A percentile compares a stretch with the other conserved stretches of the same genome.
Evolutionary conservation across 2,329 filamentous ascomycete species (phyloP).

Genomic region (Trichoderma atrobrunneum): DNA sequence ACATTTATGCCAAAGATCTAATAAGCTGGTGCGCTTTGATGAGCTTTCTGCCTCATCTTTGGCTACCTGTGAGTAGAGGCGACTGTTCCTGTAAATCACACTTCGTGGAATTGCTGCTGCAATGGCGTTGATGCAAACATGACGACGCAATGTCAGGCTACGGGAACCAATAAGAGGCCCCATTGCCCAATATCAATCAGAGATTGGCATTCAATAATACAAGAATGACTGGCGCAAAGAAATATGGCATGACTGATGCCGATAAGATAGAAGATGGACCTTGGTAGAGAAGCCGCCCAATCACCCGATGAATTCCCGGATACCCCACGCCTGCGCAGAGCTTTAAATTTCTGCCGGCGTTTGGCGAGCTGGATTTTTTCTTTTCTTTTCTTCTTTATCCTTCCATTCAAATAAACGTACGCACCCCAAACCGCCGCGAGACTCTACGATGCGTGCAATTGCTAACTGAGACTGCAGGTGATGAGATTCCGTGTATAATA

Average conservation of each 20-base stretch:
- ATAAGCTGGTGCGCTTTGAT: slow-evolving; percentile 26
- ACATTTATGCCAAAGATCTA: slow-evolving; percentile 34
- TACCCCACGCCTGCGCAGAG: slow-evolving; percentile 26
- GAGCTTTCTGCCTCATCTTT: slow-evolving; percentile 1
- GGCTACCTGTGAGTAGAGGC: not conserved
- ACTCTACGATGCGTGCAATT: not conserved
- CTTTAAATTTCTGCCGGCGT: slow-evolving; percentile 38
- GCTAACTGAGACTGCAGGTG: slow-evolving; percentile 63
- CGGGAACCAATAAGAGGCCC: slow-evolving; percentile 28
- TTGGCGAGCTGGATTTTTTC: slow-evolving; percentile 28
- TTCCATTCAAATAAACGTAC: slow-evolving; percentile 99
- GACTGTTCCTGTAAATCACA: slow-evolving; percentile 20
- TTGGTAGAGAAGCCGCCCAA: not conserved
- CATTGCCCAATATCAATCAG: slow-evolving; percentile 21
- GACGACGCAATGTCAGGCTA: slow-evolving; percentile 24
- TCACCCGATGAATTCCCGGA: slow-evolving; percentile 31
- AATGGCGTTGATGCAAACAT: not conserved
- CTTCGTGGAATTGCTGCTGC: slow-evolving; percentile 15
- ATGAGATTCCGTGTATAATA: slow-evolving; percentile 98
- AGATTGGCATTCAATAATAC: not conserved
- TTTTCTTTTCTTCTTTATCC: slow-evolving; percentile 69
- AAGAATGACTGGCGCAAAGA: not conserved
- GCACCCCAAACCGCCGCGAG: slow-evolving; percentile 39
- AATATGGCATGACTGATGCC: slow-evolving; percentile 10
- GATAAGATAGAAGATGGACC: slow-evolving; percentile 19